phyloP scores from a whole-genome alignment of 2,329 filamentous ascomycete genomes.

The Leptographium galeiforme region DNA sequence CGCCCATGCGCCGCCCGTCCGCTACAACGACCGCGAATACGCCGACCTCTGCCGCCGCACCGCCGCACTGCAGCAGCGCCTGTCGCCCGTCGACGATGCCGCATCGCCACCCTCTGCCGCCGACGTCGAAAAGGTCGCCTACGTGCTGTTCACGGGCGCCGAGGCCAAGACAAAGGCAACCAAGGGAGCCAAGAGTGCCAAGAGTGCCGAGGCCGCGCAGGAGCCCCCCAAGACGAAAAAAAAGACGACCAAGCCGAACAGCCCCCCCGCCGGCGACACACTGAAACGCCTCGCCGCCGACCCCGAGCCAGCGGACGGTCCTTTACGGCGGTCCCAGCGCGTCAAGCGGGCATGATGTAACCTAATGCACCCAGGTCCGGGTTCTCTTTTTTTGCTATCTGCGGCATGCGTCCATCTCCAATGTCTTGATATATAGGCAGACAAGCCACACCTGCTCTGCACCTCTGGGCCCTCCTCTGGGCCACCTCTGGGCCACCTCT shows the following conservation, averaged over 20 bases:
- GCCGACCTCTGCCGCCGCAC: constrained; percentile 33
- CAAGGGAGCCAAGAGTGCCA: background rate
- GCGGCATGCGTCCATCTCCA: background rate
- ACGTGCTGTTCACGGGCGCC: constrained; percentile 43
- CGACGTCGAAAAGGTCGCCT: constrained; percentile 58
- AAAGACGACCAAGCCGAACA: too few species aligned
- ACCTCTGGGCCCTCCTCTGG: too few species aligned
- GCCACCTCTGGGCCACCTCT: too few species aligned
- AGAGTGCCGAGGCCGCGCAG: background rate
- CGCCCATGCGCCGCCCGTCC: constrained; percentile 36
- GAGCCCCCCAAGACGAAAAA: too few species aligned
- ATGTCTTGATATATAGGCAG: too few species aligned
- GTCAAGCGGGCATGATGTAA: background rate
- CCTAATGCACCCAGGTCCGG: background rate
- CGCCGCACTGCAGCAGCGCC: constrained; percentile 28
- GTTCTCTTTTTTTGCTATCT: background rate
- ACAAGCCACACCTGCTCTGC: too few species aligned
- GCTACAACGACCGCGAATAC: constrained; percentile 61
- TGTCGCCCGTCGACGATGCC: constrained; percentile 22
- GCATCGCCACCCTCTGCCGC: constrained; percentile 30
- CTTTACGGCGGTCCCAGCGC: background rate
- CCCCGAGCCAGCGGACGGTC: background rate
- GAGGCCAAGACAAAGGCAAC: background rate
- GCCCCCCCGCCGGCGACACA: too few species aligned
- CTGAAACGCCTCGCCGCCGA: background rate